These are phyloP conservation scores for Hirschioporus abietinus DNA, from an alignment of 768 basidiomycete species.

Conservation along the genomic window DNA sequence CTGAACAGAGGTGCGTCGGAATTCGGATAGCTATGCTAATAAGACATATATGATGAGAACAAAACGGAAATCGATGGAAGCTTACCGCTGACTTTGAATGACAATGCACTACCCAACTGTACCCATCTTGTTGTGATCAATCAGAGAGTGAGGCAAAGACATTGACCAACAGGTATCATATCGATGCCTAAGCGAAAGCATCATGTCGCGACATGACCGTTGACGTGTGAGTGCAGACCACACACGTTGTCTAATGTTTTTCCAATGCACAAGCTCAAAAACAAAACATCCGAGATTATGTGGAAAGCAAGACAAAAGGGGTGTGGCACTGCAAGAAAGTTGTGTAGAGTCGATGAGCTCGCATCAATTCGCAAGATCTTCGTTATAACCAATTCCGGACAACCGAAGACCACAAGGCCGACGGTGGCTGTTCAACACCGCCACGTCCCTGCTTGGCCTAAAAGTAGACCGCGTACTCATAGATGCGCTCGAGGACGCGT, in stretches of 20 bases:
- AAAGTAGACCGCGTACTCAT: no score
- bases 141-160: neutral
- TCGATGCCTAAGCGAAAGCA: no score
- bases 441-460: neutral
- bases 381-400: neutral
- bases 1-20: no score
- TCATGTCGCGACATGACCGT: neutral
- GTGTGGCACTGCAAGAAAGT: no score
- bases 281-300: neutral
- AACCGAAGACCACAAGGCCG: neutral
- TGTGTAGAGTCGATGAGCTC: neutral
- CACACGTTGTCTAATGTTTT: neutral
- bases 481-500: no score
- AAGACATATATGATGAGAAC: no score
- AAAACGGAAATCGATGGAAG: no score
- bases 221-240: neutral
- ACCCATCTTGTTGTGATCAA: neutral
- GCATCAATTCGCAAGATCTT: neutral
- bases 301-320: neutral
- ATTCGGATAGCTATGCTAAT: no score
- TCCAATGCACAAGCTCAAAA: neutral
- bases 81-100: no score
- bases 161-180: neutral
- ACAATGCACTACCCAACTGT: no score
- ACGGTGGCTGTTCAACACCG: neutral